These are phyloP conservation scores for Mucor mucedo DNA, from an alignment of 371 early-diverging fungal species.

Conservation along the genomic window DNA sequence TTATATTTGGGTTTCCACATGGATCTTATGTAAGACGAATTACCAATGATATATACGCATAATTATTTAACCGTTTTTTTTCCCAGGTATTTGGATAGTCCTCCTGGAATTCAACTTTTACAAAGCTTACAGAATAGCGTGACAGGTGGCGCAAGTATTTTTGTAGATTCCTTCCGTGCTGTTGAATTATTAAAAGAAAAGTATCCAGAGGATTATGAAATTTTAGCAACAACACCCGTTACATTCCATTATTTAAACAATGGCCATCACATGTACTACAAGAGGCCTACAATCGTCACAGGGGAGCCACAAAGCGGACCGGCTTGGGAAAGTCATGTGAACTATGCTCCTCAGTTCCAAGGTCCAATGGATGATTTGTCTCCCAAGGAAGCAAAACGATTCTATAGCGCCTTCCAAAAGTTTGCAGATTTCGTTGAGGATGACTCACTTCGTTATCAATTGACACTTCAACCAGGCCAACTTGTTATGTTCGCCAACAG, in stretches of 20 bases:
- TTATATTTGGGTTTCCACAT: constrained; percentile 87
- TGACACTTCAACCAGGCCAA: constrained; percentile 77
- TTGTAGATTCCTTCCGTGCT: constrained; percentile 79
- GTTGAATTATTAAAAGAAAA: constrained; percentile 61
- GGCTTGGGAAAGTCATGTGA: constrained; percentile 65
- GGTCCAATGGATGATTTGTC: constrained; percentile 71
- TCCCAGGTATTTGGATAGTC: constrained; percentile 68
- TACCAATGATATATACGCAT: constrained; percentile 5
- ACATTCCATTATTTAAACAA: constrained; percentile 87
- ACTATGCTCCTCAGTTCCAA: constrained; percentile 92
- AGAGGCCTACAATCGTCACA: constrained; percentile 73
- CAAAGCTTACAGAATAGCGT: constrained; percentile 83
- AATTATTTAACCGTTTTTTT: constrained; percentile 1
- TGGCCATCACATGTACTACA: constrained; percentile 74
- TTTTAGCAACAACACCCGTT: constrained; percentile 65
- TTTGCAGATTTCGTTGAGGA: constrained; percentile 71
- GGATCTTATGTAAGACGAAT: constrained; percentile 81
- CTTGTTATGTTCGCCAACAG: constrained; percentile 82
- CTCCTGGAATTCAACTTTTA: constrained; percentile 86
- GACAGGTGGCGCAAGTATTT: constrained; percentile 80
- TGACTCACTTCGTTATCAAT: constrained; percentile 61
- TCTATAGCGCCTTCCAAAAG: constrained; percentile 73
- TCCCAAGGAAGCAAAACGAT: constrained; percentile 52
- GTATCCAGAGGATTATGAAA: constrained; percentile 67
- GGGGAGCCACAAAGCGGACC: constrained; percentile 45